These are phyloP conservation scores for Didymella segeticola DNA, from an alignment of 2,329 filamentous ascomycete genomes.

Conservation along the genomic window DNA sequence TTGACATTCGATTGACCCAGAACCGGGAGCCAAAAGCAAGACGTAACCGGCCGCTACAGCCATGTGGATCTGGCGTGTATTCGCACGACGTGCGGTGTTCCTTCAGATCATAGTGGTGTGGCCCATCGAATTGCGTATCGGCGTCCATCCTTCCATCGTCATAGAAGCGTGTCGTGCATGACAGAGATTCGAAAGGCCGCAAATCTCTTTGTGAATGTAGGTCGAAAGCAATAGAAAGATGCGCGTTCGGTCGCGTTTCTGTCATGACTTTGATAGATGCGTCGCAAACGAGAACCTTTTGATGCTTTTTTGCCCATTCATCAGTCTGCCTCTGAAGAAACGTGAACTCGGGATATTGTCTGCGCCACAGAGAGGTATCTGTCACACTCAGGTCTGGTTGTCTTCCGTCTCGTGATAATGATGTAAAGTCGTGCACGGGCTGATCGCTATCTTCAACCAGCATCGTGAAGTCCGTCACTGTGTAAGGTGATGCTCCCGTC, in stretches of 20 bases:
- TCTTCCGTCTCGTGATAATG: slow-evolving; percentile 38
- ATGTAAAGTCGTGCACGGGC: slow-evolving; percentile 50
- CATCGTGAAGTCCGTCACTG: slow-evolving; percentile 49
- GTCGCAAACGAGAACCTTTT: slow-evolving; percentile 51
- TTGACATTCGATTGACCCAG: slow-evolving; percentile 50
- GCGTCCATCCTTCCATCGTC: slow-evolving; percentile 33
- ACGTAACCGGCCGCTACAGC: slow-evolving; percentile 31
- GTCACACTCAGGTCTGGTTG: slow-evolving; percentile 41
- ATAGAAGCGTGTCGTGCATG: slow-evolving; percentile 46
- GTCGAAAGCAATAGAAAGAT: slow-evolving; percentile 43
- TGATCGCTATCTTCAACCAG: slow-evolving; percentile 47
- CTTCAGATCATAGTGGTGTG: slow-evolving; percentile 25
- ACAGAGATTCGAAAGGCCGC: slow-evolving; percentile 35
- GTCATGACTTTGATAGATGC: slow-evolving; percentile 52
- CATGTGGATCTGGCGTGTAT: slow-evolving; percentile 22
- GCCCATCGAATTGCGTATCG: slow-evolving; percentile 33
- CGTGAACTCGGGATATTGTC: slow-evolving; percentile 42
- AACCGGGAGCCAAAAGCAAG: slow-evolving; percentile 53
- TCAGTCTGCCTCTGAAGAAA: slow-evolving; percentile 32
- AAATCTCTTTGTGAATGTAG: slow-evolving; percentile 45
- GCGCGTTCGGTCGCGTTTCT: slow-evolving; percentile 43
- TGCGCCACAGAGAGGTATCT: slow-evolving; percentile 41
- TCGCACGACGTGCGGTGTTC: slow-evolving; percentile 34
- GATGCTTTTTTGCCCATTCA: slow-evolving; percentile 28
- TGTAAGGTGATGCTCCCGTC: slow-evolving; percentile 25